A percentile compares a stretch with the other conserved stretches of the same genome.
phyloP scores from a whole-genome alignment of 2,329 filamentous ascomycete genomes.

The Sclerotinia subarctica region DNA sequence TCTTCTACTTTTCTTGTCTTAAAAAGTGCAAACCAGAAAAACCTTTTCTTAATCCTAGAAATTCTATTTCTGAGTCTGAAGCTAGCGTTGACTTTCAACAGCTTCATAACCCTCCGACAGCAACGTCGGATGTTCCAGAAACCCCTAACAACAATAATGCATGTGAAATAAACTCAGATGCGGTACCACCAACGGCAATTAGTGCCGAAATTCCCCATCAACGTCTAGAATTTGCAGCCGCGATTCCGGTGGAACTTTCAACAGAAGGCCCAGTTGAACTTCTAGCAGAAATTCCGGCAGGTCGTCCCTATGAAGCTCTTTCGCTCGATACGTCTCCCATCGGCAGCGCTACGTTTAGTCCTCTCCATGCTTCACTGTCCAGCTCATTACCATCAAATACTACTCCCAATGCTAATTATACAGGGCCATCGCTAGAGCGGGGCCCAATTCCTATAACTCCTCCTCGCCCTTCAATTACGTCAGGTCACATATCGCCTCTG shows the following conservation, averaged over 20 bases:
- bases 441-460: not conserved
- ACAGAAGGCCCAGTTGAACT: not conserved
- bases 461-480: not conserved
- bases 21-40: not conserved
- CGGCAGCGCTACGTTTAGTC: not conserved
- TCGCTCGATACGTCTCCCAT: not conserved
- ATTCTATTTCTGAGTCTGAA: not conserved
- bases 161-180: constrained; percentile 41
- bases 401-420: not conserved
- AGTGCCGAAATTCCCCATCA: constrained; percentile 31
- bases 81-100: not conserved
- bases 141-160: constrained; percentile 40
- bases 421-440: not conserved
- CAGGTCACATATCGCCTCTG: not conserved
- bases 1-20: constrained; percentile 7
- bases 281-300: not conserved
- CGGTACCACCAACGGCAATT: constrained; percentile 45
- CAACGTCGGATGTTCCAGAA: constrained; percentile 44
- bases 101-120: constrained; percentile 46
- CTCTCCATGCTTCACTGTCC: not conserved
- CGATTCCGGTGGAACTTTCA: constrained; percentile 23
- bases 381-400: not conserved
- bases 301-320: no score
- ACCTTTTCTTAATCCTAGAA: not conserved
- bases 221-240: constrained; percentile 31